phyloP scores from a whole-genome alignment of 306 rosid species.

The Chamaecrista fasciculata region DNA sequence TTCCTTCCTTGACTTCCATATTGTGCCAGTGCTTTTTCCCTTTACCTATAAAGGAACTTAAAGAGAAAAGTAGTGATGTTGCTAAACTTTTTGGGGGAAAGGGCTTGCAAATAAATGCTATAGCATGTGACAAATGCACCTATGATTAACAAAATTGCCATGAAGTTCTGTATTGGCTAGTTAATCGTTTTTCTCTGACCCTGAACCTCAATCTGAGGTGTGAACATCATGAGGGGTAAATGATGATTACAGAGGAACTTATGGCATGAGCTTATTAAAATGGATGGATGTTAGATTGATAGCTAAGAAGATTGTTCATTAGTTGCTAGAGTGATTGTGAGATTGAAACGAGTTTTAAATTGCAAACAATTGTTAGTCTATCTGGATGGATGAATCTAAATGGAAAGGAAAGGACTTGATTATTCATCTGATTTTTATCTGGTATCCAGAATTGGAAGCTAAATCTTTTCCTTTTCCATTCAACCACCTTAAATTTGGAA shows the following conservation, averaged over 20 bases:
- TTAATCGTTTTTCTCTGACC: neutral
- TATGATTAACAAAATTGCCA: neutral
- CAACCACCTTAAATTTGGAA: neutral
- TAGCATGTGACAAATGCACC: neutral
- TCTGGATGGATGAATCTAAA: no score
- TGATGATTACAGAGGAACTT: neutral
- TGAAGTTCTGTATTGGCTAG: neutral
- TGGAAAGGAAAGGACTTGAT: no score
- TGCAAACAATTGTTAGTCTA: no score
- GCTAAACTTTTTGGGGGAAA: neutral
- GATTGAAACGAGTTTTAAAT: no score
- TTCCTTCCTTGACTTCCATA: neutral
- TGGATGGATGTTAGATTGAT: no score
- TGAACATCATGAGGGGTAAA: neutral
- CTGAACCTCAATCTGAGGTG: slow-evolving; percentile 9
- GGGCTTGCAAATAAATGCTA: slow-evolving; percentile 1
- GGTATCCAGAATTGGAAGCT: slow-evolving; percentile 6
- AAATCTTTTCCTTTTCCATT: neutral
- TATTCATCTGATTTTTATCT: neutral
- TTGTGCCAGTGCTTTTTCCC: neutral
- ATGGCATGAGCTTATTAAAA: no score
- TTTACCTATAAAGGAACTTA: neutral
- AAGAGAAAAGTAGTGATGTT: neutral
- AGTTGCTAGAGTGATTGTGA: no score
- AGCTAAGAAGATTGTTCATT: no score